A percentile compares a stretch with the other conserved stretches of the same genome.
These are phyloP conservation scores for Candida pseudoglaebosa DNA, from an alignment of 805 yeast genomes.

Conservation along the genomic window DNA sequence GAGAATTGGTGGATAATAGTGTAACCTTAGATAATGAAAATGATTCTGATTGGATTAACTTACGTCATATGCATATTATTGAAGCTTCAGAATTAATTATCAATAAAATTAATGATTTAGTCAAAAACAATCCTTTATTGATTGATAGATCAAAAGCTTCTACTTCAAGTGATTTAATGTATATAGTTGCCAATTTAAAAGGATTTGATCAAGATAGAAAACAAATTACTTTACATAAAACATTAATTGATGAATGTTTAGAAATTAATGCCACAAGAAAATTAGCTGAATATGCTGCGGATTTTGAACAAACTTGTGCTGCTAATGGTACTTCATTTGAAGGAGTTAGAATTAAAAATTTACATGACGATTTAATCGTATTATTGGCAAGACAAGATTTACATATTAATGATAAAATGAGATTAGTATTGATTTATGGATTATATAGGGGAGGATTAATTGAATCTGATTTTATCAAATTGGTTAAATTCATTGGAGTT, in stretches of 20 bases:
- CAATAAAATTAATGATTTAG: conserved; percentile 57
- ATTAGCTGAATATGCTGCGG: conserved; percentile 67
- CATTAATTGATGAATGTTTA: conserved; percentile 62
- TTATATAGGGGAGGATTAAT: conserved; percentile 79
- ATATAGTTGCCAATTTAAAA: conserved; percentile 66
- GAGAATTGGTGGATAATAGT: conserved; percentile 25
- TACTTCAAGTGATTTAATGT: conserved; percentile 66
- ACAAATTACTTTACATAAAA: conserved; percentile 55
- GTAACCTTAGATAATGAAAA: conserved; percentile 52
- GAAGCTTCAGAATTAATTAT: conserved; percentile 65
- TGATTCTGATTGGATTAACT: conserved; percentile 68
- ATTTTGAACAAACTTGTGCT: conserved; percentile 78
- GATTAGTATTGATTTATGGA: conserved; percentile 72
- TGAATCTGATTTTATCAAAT: conserved; percentile 65
- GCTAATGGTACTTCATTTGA: conserved; percentile 69
- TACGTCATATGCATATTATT: conserved; percentile 72
- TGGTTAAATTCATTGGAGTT: conserved; percentile 53
- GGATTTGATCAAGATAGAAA: conserved; percentile 67
- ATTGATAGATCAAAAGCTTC: conserved; percentile 64
- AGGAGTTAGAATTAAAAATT: conserved; percentile 55
- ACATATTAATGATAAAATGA: conserved; percentile 62
- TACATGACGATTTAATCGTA: conserved; percentile 59
- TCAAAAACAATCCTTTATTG: conserved; percentile 69
- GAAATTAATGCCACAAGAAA: conserved; percentile 52
- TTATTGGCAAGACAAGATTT: conserved; percentile 48